These are phyloP conservation scores for Carallia pectinifolia DNA, from an alignment of 345 rosid species.

Conservation along the genomic window DNA sequence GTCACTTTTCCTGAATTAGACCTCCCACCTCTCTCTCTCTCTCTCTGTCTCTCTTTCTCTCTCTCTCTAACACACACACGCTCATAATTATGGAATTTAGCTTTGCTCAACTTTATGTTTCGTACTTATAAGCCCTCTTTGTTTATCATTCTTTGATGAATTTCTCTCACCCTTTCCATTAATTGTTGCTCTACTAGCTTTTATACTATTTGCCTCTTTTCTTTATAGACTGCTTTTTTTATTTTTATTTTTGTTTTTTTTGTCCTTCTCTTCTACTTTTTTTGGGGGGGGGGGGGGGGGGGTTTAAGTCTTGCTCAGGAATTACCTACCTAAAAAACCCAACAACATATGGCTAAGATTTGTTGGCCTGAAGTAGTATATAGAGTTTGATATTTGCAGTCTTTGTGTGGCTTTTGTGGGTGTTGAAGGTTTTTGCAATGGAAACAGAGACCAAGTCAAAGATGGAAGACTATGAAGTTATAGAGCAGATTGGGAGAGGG, in stretches of 20 bases:
- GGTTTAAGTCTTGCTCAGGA: neutral
- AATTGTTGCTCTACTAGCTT: conserved; percentile 1
- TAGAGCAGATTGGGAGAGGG: conserved; percentile 87
- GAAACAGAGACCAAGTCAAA: conserved; percentile 55
- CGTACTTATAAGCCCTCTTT: conserved; percentile 19
- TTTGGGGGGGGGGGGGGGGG: neutral
- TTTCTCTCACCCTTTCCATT: conserved; percentile 4
- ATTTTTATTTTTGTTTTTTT: neutral
- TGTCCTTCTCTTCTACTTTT: too few relatives aligned
- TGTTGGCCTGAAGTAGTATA: neutral
- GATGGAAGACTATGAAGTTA: conserved; percentile 71
- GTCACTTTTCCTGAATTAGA: conserved; percentile 8
- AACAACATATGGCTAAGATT: neutral
- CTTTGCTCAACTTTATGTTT: conserved; percentile 35
- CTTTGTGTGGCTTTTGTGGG: conserved; percentile 3
- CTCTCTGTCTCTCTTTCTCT: conserved; percentile 15
- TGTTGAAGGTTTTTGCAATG: conserved; percentile 39
- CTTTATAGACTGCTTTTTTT: neutral
- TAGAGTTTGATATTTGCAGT: neutral
- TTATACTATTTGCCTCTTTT: neutral
- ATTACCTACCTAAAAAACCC: neutral
- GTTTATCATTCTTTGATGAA: conserved; percentile 14
- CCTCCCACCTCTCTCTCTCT: conserved; percentile 15
- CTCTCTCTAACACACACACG: neutral
- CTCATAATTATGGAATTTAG: conserved; percentile 32